Evolutionary conservation across 139 green algal genomes (phyloP).

Genomic region (Penium margaritaceum): DNA sequence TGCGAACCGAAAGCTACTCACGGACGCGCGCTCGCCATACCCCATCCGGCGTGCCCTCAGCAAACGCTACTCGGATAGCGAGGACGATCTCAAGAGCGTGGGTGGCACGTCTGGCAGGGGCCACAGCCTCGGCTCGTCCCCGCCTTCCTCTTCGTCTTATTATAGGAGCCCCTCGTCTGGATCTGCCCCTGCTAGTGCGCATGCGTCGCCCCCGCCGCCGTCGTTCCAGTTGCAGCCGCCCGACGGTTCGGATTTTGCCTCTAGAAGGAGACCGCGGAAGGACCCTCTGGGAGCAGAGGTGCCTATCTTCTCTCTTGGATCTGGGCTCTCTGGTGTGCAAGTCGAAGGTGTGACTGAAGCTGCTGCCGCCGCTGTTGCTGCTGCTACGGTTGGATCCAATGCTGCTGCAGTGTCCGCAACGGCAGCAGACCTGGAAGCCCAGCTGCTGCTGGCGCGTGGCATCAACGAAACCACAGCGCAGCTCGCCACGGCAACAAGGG

Average conservation of each 20-base stretch:
- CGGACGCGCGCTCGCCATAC: slow-evolving; percentile 4
- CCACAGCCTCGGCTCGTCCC: no score
- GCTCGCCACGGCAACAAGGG: not conserved
- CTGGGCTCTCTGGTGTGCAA: not conserved
- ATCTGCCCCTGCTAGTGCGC: not conserved
- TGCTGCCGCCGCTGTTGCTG: no score
- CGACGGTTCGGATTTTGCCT: no score
- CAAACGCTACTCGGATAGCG: no score
- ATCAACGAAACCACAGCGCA: slow-evolving; percentile 6
- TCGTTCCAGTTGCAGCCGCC: no score
- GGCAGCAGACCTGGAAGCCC: not conserved
- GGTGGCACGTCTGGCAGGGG: not conserved
- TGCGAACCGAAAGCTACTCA: slow-evolving; percentile 12
- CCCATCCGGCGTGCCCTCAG: slow-evolving; percentile 2
- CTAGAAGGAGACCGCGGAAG: no score
- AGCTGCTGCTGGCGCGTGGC: not conserved
- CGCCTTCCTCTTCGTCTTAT: not conserved
- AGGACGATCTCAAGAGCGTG: not conserved
- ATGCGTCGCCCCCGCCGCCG: not conserved
- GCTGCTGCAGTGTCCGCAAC: not conserved
- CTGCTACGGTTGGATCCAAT: not conserved
- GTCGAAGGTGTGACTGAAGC: not conserved
- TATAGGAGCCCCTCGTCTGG: not conserved
- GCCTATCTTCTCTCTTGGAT: no score
- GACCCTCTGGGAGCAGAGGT: no score